Evolutionary conservation across 129 eudicot species (phyloP), one percentile per base, ranked within the genome.

Genomic region (Silybum marianum): DNA sequence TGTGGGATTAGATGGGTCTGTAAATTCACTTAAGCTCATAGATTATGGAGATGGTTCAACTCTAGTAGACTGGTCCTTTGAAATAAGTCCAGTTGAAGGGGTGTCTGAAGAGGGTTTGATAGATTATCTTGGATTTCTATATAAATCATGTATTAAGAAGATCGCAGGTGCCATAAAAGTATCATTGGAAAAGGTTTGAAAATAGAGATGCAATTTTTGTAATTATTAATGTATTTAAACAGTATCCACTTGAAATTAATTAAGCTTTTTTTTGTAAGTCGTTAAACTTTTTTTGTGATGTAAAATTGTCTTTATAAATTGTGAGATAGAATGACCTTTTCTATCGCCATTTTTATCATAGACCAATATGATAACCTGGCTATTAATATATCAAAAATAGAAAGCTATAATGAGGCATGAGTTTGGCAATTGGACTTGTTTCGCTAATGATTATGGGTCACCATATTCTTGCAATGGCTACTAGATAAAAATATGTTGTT

Each of bases 141-240:
- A 90, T 74, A 92, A 77, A 83, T 90, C 93, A 7, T 92, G 94
- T 84, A 90, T 92, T 82, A 81, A 84, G 78, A 92, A 88, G 91
- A 88, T 92, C 6, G 79, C 72, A 38, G 84, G 81, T 34, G 97
- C 97, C 65, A 72, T 84, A 62, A 78, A 76, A 22, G 81, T 87
- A 69, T 78, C 88, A 26, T 80, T 42, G 16, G 24, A 16, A 42
- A 74, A 60, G 9, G 24, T 24, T 73, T 77, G 73, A 73, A 54
- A 24, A 30, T 70, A 39, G 12, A 77, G 36, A 32, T 84, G 51
- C 19, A 6, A 10, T 22, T 66, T 62, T 72, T 54, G 72, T 44
- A 70, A 71, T 46, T n/a, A 62, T 67, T 82, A 78, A 34, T n/a
- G 73, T 34, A 21, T 54, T 23, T 38, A 25, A 25, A 19, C 44